Evolutionary conservation across 768 basidiomycete genomes (phyloP).

Genomic region (Boletus tomentosulus): DNA sequence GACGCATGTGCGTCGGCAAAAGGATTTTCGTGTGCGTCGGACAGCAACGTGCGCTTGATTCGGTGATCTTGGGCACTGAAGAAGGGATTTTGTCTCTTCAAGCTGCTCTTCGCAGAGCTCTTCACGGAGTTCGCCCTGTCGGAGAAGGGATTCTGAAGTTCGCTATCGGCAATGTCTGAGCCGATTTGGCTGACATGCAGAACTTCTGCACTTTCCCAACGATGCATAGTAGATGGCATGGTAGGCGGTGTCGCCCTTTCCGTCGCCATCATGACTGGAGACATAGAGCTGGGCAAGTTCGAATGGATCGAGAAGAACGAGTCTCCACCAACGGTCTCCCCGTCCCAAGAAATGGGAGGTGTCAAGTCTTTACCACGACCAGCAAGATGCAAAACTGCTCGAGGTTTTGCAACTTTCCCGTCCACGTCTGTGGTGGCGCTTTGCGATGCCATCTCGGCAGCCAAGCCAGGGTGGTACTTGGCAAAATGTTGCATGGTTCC

Average conservation of each 20-base stretch:
- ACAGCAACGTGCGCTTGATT: conserved; percentile 12
- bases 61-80: conserved; percentile 40
- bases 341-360: conserved; percentile 49
- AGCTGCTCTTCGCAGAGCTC: conserved; percentile 14
- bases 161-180: conserved; percentile 1
- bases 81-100: conserved; percentile 34
- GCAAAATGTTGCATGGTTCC: conserved; percentile 44
- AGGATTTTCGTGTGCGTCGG: conserved; percentile 30
- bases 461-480: conserved; percentile 54
- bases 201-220: conserved; percentile 70
- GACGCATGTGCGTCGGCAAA: conserved; percentile 38
- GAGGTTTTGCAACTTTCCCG: conserved; percentile 12
- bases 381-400: conserved; percentile 42
- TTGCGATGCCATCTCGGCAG: conserved; percentile 46
- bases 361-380: conserved; percentile 38
- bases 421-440: conserved; percentile 22
- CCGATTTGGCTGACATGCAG: conserved; percentile 37
- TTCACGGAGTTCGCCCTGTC: conserved; percentile 17
- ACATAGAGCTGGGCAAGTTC: conserved; percentile 42
- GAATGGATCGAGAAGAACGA: conserved; percentile 49
- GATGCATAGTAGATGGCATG: conserved; percentile 47
- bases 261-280: conserved; percentile 43
- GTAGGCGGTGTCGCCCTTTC: conserved; percentile 63
- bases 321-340: conserved; percentile 40
- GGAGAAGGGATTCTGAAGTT: conserved; percentile 26